Base-by-base conservation (phyloP, 2,329 filamentous ascomycete species). In the Alternaria tenuissima region DNA sequence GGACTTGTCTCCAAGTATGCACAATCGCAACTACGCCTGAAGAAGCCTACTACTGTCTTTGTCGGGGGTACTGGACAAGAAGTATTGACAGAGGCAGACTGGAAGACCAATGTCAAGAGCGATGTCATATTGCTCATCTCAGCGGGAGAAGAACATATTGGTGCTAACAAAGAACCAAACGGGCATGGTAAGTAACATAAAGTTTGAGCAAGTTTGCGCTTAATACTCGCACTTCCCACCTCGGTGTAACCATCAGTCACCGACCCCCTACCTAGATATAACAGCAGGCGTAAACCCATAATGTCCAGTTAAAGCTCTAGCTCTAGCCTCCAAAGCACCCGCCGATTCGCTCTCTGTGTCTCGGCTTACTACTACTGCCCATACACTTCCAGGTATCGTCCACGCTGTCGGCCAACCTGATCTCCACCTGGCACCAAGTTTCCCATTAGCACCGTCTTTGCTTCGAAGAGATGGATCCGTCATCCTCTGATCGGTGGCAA, bases 401-500 rank as follows among this genome's bases (percentile, higher is more conserved):
- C 63, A 72, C 39, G 75, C 73, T 2, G 72, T 75, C 4, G 77
- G 68, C 16, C 77, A 78, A 52, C 77, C 79, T 2, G 76, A 80
- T 63, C 59, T 80, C 1, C 75, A 79, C 39, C 75, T 75, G 7
- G 78, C 7, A 75, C 70, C 12, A 78, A 77, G 52, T 80, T 76
- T 20, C 77, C 78, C 2, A 77, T 80, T 22, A 77, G 77, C 12
- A 73, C 75, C 2, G 76, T 78, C 7, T 79, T 80, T 46, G 71
- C 73, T 8, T 76, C 72, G 0, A 62, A 68, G 32, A 66, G 62
- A 59, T 80, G 76, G 68, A 73, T 80, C 18, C 76, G 80, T 53
- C 78, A 76, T 16, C 76, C 73, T 16, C 64, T 80, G 11, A 79
- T 80, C 9, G 78, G 78, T 3, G 64, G 73, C 5, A 77, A 80